phyloP scores from a whole-genome alignment of 1,284 basidiomycete species.

The Paramarasmius palmivorus region DNA sequence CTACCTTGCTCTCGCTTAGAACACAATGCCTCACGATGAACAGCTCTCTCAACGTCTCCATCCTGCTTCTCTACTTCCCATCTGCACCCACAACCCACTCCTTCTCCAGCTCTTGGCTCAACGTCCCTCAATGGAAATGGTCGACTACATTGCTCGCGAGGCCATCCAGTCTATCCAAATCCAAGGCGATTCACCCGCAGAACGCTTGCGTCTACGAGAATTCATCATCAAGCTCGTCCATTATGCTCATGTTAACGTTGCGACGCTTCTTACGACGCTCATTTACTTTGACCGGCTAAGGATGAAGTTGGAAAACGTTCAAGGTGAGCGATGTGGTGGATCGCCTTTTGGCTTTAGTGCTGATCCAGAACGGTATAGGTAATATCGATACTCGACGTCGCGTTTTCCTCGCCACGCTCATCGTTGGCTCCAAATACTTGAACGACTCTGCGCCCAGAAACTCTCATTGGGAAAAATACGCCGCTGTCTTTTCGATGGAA shows the following conservation, averaged over 20 bases:
- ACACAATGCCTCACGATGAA: conserved; percentile 19
- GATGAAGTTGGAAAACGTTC: conserved; percentile 77
- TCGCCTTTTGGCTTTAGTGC: conserved; percentile 10
- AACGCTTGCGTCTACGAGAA: conserved; percentile 67
- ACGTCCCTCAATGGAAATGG: conserved; percentile 81
- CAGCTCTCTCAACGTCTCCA: conserved; percentile 40
- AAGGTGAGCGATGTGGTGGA: conserved; percentile 56
- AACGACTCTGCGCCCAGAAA: conserved; percentile 97
- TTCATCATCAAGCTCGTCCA: conserved; percentile 89
- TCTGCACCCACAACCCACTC: conserved; percentile 70
- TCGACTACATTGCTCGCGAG: conserved; percentile 73
- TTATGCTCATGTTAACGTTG: conserved; percentile 88
- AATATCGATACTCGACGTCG: conserved; percentile 93
- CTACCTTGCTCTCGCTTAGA: conserved; percentile 21
- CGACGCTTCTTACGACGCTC: conserved; percentile 90
- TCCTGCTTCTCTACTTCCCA: conserved; percentile 71
- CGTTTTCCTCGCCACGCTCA: conserved; percentile 93
- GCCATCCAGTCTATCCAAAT: conserved; percentile 65
- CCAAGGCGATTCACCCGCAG: conserved; percentile 36
- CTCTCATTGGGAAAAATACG: conserved; percentile 88
- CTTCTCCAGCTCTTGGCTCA: conserved; percentile 78
- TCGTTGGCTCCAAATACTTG: conserved; percentile 96
- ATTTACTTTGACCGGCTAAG: conserved; percentile 92
- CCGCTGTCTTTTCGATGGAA: conserved; percentile 69
- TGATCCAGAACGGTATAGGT: conserved; percentile 42